Conservation (phyloP, 2,329 filamentous ascomycete genomes). For the Fusarium vanettenii region DNA sequence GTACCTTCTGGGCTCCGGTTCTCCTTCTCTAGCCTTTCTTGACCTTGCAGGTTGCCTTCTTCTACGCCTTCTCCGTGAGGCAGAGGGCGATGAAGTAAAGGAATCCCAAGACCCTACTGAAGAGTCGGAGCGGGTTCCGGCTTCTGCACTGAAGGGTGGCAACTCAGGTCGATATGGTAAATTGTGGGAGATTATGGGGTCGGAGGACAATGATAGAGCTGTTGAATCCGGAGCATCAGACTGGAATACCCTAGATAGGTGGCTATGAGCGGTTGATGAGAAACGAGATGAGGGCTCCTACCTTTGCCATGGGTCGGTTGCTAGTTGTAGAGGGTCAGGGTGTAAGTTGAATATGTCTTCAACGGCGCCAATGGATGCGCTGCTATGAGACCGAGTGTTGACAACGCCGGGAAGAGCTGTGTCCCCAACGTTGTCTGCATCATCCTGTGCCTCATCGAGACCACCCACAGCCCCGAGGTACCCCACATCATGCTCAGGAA, state of each 20-base stretch:
- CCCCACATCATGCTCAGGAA: background rate
- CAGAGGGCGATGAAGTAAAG: background rate
- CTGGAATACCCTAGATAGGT: background rate
- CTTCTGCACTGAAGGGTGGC: background rate
- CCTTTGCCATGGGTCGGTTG: background rate
- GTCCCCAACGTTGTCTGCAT: background rate
- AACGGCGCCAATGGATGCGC: background rate
- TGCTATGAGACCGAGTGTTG: background rate
- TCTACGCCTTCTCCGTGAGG: background rate
- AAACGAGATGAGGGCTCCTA: background rate
- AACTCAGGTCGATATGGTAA: background rate
- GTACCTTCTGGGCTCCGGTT: slow-evolving; percentile 7
- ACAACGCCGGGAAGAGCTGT: background rate
- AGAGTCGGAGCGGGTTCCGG: background rate
- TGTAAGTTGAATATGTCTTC: background rate
- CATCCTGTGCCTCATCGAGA: background rate
- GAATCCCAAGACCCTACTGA: background rate
- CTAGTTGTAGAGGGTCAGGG: background rate
- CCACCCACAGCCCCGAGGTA: background rate
- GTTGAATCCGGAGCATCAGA: background rate
- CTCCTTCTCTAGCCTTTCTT: background rate
- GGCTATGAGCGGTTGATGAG: background rate
- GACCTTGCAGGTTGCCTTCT: background rate
- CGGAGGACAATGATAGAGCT: background rate
- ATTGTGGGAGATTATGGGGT: background rate